Base-by-base conservation (phyloP, 306 rosid species). In the Fragaria vesca region DNA sequence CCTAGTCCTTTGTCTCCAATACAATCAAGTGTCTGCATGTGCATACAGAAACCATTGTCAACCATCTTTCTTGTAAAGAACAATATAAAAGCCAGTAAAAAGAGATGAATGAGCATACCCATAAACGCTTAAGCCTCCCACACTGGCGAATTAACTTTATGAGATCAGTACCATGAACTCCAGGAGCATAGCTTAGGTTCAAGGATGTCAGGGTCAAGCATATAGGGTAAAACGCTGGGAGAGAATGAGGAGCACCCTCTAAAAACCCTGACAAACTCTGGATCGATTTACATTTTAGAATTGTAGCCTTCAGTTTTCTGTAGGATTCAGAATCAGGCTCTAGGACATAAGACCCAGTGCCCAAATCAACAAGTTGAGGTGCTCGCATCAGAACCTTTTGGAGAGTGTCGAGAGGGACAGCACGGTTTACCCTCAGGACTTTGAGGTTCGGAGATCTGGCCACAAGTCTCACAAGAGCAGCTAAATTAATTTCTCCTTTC, bases 181-280 rank as follows among this genome's bases (percentile, higher is more conserved):
- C 97, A 10, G 97, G 86, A 24, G 97, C 95, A 76, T 95, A 95
- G 81, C 99, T 95, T 50, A 95, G 84, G 88, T 95, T 95, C 83
- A 95, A 84, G 63, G 90, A 86, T 11, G 90, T 90, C 78, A 95
- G 84, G 76, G 86, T 91, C 1, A n/a, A 24, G 84, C 91, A 88
- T 76, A 93, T 74, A 8, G 96, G 90, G 79, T 89, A 91, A 55
- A 95, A 71, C 12, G 97, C 88, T 16, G 86, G 76, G 70, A 95
- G 88, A 81, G 91, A 86, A 51, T 52, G 78, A 77, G 93, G 93
- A 73, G 89, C 76, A 74, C 84, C 94, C 81, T 93, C 99, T 86
- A 93, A 71, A 78, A 95, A 91, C 13, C 99, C 99, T 0, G 97
- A 93, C 83, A 93, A 89, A 84, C 91, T 91, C 80, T 83, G 83